Conservation (phyloP, 2,329 filamentous ascomycete genomes). For the Hortaea sp. region DNA sequence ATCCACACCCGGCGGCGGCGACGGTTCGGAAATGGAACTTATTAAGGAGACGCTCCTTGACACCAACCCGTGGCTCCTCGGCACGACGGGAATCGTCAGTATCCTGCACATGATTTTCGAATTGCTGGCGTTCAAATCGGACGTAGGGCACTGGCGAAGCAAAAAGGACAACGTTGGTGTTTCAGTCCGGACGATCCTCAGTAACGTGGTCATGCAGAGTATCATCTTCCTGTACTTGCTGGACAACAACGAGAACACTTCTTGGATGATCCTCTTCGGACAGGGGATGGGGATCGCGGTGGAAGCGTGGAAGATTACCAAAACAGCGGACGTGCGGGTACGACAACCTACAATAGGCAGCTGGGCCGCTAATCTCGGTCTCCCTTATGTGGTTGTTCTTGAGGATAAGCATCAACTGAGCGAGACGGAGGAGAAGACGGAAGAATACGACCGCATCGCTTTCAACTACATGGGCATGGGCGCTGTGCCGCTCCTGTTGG, state of each 20-base stretch:
- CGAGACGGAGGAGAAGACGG: conserved; percentile 93
- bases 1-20: conserved; percentile 58
- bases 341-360: conserved; percentile 59
- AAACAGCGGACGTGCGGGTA: conserved; percentile 79
- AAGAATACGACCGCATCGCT: conserved; percentile 95
- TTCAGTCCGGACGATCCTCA: conserved; percentile 87
- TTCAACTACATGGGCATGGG: conserved; percentile 95
- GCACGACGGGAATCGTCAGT: conserved; percentile 72
- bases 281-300: conserved; percentile 76
- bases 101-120: conserved; percentile 92
- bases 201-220: conserved; percentile 94
- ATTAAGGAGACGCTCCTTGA: conserved; percentile 92
- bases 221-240: conserved; percentile 94
- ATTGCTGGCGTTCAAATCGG: conserved; percentile 90
- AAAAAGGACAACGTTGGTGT: conserved; percentile 99
- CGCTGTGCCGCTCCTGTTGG: conserved; percentile 77
- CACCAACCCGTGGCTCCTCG: conserved; percentile 84
- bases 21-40: conserved; percentile 91
- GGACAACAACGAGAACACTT: conserved; percentile 95
- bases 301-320: conserved; percentile 92
- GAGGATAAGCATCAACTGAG: conserved; percentile 96
- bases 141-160: conserved; percentile 95
- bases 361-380: conserved; percentile 25
- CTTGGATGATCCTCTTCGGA: conserved; percentile 95
- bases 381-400: conserved; percentile 69